Evolutionary conservation across 2,329 filamentous ascomycete species (phyloP).

Genomic region (Canariomyces notabilis): DNA sequence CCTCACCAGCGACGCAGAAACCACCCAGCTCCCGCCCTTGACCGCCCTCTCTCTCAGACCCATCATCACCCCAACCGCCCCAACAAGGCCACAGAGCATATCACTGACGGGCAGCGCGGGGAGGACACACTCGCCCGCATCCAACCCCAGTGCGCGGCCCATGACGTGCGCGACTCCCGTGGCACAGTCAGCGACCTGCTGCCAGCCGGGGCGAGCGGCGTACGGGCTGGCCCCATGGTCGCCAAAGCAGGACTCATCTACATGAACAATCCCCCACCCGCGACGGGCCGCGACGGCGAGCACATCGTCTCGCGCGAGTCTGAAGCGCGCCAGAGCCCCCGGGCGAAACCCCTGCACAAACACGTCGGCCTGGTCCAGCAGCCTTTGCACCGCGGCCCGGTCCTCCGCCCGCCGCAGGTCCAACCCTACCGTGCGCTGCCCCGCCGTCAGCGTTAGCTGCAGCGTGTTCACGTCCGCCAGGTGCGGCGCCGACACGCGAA

Average conservation of each 20-base stretch:
- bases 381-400: constrained; percentile 34
- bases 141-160: constrained; percentile 26
- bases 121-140: constrained; percentile 28
- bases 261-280: constrained; percentile 42
- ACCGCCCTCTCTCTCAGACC: constrained; percentile 30
- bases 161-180: constrained; percentile 32
- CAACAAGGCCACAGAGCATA: constrained; percentile 33
- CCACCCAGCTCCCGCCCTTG: constrained; percentile 30
- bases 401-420: constrained; percentile 42
- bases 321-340: constrained; percentile 38
- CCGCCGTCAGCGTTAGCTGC: constrained; percentile 40
- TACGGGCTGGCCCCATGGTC: constrained; percentile 38
- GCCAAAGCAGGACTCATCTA: constrained; percentile 48
- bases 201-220: constrained; percentile 43
- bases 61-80: constrained; percentile 31
- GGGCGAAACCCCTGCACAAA: constrained; percentile 50
- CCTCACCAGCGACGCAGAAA: constrained; percentile 28
- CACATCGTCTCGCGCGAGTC: constrained; percentile 38
- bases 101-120: constrained; percentile 32
- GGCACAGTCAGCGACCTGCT: constrained; percentile 43
- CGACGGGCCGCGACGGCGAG: constrained; percentile 36
- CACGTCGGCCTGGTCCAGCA: constrained; percentile 47
- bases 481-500: constrained; percentile 39
- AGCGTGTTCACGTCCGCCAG: constrained; percentile 38
- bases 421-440: constrained; percentile 43